These are phyloP conservation scores for Camelina neglecta DNA, from an alignment of 345 rosid species.

Conservation along the genomic window DNA sequence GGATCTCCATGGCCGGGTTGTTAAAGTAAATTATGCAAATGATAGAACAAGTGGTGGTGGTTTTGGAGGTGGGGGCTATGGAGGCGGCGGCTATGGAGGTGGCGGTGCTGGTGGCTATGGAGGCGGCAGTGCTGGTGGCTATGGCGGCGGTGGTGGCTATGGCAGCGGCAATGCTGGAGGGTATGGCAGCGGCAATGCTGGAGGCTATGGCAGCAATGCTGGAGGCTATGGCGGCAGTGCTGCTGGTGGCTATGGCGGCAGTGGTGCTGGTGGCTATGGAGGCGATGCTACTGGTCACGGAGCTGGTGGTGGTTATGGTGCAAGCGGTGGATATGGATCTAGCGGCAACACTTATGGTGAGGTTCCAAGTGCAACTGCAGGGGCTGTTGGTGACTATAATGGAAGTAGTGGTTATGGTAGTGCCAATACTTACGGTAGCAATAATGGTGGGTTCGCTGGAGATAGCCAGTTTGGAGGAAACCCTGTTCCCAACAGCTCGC, in stretches of 20 bases:
- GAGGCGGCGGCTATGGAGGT: constrained; percentile 35
- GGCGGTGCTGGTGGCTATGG: constrained; percentile 33
- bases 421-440: constrained; percentile 35
- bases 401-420: constrained; percentile 45
- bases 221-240: neutral
- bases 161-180: constrained; percentile 22
- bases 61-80: constrained; percentile 21
- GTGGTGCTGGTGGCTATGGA: neutral
- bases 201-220: constrained; percentile 38
- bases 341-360: constrained; percentile 38
- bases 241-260: neutral
- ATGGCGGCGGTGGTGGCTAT: constrained; percentile 37
- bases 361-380: constrained; percentile 36
- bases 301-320: constrained; percentile 40
- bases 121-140: constrained; percentile 45
- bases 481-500: constrained; percentile 29
- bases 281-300: constrained; percentile 20
- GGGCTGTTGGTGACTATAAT: constrained; percentile 44
- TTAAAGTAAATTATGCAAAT: constrained; percentile 81
- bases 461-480: constrained; percentile 39
- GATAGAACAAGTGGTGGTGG: constrained; percentile 64
- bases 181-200: constrained; percentile 15
- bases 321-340: constrained; percentile 41
- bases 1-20: constrained; percentile 79
- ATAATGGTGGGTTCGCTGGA: constrained; percentile 35